Evolutionary conservation across 2,329 filamentous ascomycete genomes (phyloP).

Genomic region (Pyrenophora graminea): DNA sequence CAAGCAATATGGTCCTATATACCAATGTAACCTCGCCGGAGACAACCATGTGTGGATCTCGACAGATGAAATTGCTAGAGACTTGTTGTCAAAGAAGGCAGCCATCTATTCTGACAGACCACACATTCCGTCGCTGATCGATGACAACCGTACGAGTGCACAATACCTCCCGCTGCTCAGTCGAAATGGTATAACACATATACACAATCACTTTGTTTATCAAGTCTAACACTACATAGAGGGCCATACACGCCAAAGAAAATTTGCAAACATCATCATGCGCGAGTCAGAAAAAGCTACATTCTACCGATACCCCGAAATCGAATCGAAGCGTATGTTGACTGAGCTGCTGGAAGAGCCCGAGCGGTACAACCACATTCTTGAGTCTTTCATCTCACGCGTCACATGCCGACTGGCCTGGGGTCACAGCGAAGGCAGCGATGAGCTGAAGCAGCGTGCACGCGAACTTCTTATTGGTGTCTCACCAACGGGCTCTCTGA

Average conservation of each 20-base stretch:
- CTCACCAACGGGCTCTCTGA: slow-evolving; percentile 51
- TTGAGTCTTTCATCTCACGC: slow-evolving; percentile 53
- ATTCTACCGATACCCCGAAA: slow-evolving; percentile 51
- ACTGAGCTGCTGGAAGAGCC: slow-evolving; percentile 51
- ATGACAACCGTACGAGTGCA: slow-evolving; percentile 51
- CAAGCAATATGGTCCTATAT: slow-evolving; percentile 52
- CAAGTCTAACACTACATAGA: slow-evolving; percentile 32
- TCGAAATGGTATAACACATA: slow-evolving; percentile 44
- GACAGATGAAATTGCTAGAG: slow-evolving; percentile 48
- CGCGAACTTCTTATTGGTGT: slow-evolving; percentile 53
- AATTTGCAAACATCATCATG: slow-evolving; percentile 54
- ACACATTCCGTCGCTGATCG: slow-evolving; percentile 50
- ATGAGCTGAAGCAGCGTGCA: slow-evolving; percentile 54
- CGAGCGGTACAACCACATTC: slow-evolving; percentile 48
- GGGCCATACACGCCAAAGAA: slow-evolving; percentile 50
- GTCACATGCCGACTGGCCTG: slow-evolving; percentile 55
- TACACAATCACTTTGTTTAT: not conserved
- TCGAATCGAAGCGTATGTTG: slow-evolving; percentile 53
- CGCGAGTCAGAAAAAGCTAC: slow-evolving; percentile 47
- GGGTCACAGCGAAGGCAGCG: slow-evolving; percentile 51
- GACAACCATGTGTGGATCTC: slow-evolving; percentile 54
- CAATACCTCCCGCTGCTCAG: slow-evolving; percentile 53
- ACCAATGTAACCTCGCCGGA: slow-evolving; percentile 51
- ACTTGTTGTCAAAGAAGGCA: slow-evolving; percentile 51
- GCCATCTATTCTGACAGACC: slow-evolving; percentile 54